Evolutionary conservation across 2,329 filamentous ascomycete species (phyloP).

Genomic region (Diaporthe sp.): DNA sequence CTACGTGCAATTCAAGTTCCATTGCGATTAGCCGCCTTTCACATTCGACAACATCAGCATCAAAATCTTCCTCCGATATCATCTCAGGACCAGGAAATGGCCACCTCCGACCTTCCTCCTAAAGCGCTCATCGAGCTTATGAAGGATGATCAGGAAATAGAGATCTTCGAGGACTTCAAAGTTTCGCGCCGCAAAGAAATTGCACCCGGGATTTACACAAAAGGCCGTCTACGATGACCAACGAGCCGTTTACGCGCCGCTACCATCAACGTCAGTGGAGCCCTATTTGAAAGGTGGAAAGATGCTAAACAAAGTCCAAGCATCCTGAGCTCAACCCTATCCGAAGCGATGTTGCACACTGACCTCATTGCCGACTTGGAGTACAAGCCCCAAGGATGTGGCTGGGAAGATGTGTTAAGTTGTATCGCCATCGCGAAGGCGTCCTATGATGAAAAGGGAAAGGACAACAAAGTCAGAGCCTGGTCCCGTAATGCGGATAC

Average conservation of each 20-base stretch:
- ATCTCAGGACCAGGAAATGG: background rate
- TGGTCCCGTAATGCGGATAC: background rate
- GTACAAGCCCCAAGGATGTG: slow-evolving; percentile 9
- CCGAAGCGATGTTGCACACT: background rate
- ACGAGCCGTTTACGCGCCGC: background rate
- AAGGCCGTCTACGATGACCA: background rate
- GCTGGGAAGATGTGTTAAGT: slow-evolving; percentile 15
- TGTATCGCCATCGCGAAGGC: background rate
- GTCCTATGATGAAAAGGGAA: background rate
- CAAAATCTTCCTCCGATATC: background rate
- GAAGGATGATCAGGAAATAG: background rate
- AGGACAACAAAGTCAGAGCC: background rate
- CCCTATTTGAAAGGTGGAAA: too few species aligned
- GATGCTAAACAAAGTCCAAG: background rate
- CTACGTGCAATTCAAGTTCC: too few species aligned
- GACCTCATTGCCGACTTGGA: background rate
- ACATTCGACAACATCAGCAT: too few species aligned
- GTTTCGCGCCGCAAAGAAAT: too few species aligned
- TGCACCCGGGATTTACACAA: background rate
- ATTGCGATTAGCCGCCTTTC: too few species aligned
- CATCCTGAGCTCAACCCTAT: background rate
- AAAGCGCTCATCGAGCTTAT: background rate
- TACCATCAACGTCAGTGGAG: background rate
- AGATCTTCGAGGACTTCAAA: background rate
- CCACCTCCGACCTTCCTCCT: background rate